Percentiles rank a stretch among this genome's conserved stretches.
These are phyloP conservation scores for Trichoderma arundinaceum DNA, from an alignment of 2,329 filamentous ascomycete species.

Conservation along the genomic window DNA sequence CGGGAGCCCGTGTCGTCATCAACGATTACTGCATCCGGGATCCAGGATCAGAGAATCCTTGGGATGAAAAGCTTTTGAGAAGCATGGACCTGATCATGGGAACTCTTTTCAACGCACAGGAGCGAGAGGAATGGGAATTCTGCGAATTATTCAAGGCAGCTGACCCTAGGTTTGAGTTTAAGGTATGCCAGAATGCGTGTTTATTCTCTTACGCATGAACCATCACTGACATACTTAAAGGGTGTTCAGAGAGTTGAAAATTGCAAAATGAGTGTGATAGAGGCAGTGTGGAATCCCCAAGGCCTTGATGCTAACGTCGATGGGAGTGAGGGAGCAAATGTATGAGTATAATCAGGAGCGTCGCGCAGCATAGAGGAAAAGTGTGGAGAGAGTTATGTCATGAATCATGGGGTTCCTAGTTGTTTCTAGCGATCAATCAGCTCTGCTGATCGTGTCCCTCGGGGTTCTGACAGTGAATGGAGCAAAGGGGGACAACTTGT, in stretches of 20 bases:
- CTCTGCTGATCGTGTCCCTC: too few relatives aligned
- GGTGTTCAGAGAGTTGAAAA: constrained; percentile 49
- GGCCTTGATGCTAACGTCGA: not conserved
- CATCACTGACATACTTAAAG: constrained; percentile 36
- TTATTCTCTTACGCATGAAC: not conserved
- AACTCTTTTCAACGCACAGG: constrained; percentile 57
- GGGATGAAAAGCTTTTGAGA: constrained; percentile 55
- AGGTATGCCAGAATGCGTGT: constrained; percentile 39
- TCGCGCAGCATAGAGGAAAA: not conserved
- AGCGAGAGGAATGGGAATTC: constrained; percentile 56
- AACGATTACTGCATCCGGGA: constrained; percentile 54
- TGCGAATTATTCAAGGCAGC: constrained; percentile 51
- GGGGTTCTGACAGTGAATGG: not conserved
- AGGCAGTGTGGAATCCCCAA: constrained; percentile 53
- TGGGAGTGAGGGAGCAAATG: not conserved
- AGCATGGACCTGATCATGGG: constrained; percentile 61
- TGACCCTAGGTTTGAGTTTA: constrained; percentile 51
- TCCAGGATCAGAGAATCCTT: constrained; percentile 47
- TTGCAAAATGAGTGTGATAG: constrained; percentile 56
- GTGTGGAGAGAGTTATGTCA: not conserved
- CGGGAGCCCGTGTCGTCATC: constrained; percentile 56
- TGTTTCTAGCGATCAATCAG: too few relatives aligned
- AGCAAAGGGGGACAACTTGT: not conserved
- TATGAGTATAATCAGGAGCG: not conserved
- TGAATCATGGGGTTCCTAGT: too few relatives aligned